A percentile compares a stretch with the other conserved stretches of the same genome.
Evolutionary conservation across 768 basidiomycete species (phyloP).

Genomic region (Cubamyces sp.): DNA sequence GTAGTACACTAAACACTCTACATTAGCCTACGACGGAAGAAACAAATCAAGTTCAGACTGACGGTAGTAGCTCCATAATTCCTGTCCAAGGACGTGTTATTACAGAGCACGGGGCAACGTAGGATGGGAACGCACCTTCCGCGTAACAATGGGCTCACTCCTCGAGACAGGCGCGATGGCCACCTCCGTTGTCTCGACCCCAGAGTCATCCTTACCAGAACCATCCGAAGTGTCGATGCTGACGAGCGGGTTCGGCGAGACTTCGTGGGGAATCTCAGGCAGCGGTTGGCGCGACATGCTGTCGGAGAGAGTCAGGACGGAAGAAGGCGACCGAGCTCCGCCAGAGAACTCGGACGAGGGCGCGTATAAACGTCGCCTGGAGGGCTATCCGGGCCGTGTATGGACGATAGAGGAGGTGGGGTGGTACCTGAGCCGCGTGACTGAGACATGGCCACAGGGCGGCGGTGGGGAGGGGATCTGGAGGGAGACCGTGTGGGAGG

Average conservation of each 20-base stretch:
- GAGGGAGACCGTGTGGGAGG: constrained; percentile 10
- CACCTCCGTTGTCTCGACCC: constrained; percentile 2
- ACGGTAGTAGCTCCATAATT: constrained; percentile 85
- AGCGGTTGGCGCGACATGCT: constrained; percentile 20
- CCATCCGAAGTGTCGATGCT: constrained; percentile 7
- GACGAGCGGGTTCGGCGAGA: constrained; percentile 8
- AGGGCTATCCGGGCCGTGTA: background rate
- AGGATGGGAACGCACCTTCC: constrained; percentile 36
- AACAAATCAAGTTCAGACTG: constrained; percentile 30
- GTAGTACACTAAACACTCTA: constrained; percentile 61
- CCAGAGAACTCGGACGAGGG: background rate
- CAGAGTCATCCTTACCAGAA: constrained; percentile 14
- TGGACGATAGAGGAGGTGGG: background rate
- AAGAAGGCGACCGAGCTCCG: background rate
- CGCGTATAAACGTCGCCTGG: background rate
- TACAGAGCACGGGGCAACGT: background rate
- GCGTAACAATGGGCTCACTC: constrained; percentile 71
- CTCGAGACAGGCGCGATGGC: constrained; percentile 24
- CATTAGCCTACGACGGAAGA: background rate
- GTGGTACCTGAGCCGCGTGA: constrained; percentile 10
- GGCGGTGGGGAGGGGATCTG: background rate
- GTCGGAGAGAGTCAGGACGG: constrained; percentile 5
- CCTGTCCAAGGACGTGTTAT: constrained; percentile 34
- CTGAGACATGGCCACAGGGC: background rate
- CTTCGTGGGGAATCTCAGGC: constrained; percentile 10